A percentile compares a stretch with the other conserved stretches of the same genome.
These are phyloP conservation scores for Ophiostoma quercus DNA, from an alignment of 2,329 filamentous ascomycete genomes.

Conservation along the genomic window DNA sequence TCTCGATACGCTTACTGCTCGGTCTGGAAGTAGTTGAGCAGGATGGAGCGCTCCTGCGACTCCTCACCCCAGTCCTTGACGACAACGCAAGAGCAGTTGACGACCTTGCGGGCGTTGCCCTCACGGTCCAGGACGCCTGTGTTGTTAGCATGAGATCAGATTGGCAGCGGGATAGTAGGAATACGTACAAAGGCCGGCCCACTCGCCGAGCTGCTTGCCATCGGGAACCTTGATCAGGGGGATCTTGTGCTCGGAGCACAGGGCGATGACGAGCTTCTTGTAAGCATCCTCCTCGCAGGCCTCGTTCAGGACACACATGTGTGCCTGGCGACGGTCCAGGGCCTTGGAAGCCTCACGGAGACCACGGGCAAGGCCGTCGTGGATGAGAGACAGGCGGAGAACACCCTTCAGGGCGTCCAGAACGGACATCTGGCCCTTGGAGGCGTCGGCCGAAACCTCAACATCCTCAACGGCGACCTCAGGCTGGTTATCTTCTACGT, in stretches of 20 bases:
- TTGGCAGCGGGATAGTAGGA: neutral
- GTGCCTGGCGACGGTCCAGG: slow-evolving; percentile 94
- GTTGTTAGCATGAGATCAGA: slow-evolving; percentile 10
- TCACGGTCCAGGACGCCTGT: slow-evolving; percentile 96
- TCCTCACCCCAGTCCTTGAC: slow-evolving; percentile 99
- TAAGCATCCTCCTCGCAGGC: slow-evolving; percentile 99
- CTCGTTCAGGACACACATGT: slow-evolving; percentile 99
- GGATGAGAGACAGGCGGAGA: slow-evolving; percentile 96
- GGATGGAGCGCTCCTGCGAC: slow-evolving; percentile 95
- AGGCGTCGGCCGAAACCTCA: slow-evolving; percentile 89
- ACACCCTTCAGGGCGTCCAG: slow-evolving; percentile 98
- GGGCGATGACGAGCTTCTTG: slow-evolving; percentile 99
- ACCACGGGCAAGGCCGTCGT: slow-evolving; percentile 97
- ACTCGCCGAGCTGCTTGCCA: slow-evolving; percentile 99
- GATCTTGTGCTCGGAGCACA: slow-evolving; percentile 99
- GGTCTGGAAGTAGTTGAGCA: slow-evolving; percentile 99
- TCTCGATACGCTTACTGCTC: slow-evolving; percentile 53
- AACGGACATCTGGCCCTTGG: slow-evolving; percentile 92
- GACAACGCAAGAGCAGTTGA: slow-evolving; percentile 99
- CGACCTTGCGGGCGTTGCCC: slow-evolving; percentile 98
- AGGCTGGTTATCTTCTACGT: slow-evolving; percentile 98
- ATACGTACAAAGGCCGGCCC: slow-evolving; percentile 95
- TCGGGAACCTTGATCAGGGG: slow-evolving; percentile 99
- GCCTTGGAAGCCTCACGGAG: slow-evolving; percentile 98
- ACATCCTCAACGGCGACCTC: slow-evolving; percentile 75